Percentiles rank a stretch among this genome's conserved stretches.
Conservation (phyloP, 768 basidiomycete genomes). For the Tephrocybe sp. region DNA sequence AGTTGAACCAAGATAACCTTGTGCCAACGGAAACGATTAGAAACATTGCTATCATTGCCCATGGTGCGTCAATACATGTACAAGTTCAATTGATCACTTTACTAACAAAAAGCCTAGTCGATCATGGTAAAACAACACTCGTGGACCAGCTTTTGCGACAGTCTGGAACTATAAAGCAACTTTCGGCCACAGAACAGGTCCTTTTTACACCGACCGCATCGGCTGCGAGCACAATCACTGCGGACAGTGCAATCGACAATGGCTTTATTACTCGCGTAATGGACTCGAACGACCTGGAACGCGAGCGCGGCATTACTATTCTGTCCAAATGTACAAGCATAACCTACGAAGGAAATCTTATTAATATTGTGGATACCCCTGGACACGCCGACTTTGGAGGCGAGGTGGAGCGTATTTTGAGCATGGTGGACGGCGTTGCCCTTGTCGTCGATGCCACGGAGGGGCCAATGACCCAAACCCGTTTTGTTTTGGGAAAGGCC, state of each 20-base stretch:
- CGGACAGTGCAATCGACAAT: conserved; percentile 35
- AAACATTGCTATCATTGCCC: conserved; percentile 51
- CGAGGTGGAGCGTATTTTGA: conserved; percentile 60
- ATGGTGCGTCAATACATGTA: conserved; percentile 37
- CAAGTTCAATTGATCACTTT: background rate
- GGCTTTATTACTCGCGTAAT: conserved; percentile 46
- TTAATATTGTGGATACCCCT: conserved; percentile 63
- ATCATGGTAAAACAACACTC: conserved; percentile 54
- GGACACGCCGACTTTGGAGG: conserved; percentile 66
- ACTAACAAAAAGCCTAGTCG: conserved; percentile 29
- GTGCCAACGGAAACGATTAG: conserved; percentile 40
- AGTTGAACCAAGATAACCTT: conserved; percentile 22
- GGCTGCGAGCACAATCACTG: conserved; percentile 24
- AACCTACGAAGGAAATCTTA: conserved; percentile 45
- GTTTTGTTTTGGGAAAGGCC: conserved; percentile 51
- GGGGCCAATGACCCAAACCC: conserved; percentile 61
- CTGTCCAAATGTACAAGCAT: conserved; percentile 59
- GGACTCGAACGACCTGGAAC: conserved; percentile 56
- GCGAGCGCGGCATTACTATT: conserved; percentile 62
- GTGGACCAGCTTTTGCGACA: conserved; percentile 53
- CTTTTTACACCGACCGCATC: conserved; percentile 32
- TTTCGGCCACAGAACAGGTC: conserved; percentile 34
- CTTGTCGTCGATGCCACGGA: conserved; percentile 62
- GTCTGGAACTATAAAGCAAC: conserved; percentile 45
- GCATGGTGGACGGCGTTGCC: conserved; percentile 62